These are phyloP conservation scores for Diophrys appendiculata DNA, from an alignment of 73 alveolate genomes.

Conservation along the genomic window DNA sequence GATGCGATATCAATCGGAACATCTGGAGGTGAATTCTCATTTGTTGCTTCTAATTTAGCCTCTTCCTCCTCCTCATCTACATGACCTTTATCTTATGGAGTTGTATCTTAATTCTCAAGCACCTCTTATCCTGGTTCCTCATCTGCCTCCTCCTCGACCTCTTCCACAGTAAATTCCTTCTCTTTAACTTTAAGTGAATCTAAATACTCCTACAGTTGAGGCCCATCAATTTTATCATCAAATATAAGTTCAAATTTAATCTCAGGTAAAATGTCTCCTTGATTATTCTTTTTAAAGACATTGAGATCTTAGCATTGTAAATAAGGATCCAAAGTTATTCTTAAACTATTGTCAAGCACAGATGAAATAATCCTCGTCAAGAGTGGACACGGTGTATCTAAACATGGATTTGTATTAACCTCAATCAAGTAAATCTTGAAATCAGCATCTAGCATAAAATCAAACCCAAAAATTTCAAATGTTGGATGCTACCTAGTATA, in stretches of 20 bases:
- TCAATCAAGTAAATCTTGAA: constrained; percentile 75
- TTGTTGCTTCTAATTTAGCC: too few species aligned
- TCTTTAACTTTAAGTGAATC: background rate
- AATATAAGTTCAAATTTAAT: constrained; percentile 43
- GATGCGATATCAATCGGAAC: too few species aligned
- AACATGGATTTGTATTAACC: constrained; percentile 82
- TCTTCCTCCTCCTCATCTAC: too few species aligned
- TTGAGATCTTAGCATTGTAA: background rate
- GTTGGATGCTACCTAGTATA: constrained; percentile 57
- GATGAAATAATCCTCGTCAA: constrained; percentile 60
- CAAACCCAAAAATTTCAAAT: constrained; percentile 86
- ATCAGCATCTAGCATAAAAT: constrained; percentile 70
- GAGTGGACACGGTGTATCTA: constrained; percentile 67
- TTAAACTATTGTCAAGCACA: constrained; percentile 75
- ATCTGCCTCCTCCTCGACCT: background rate
- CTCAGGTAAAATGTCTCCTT: background rate
- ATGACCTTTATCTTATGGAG: background rate
- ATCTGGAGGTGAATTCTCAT: too few species aligned
- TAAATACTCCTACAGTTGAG: background rate
- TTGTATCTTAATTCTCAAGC: background rate
- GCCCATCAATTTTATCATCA: constrained; percentile 47
- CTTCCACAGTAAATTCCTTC: background rate
- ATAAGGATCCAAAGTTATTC: constrained; percentile 62
- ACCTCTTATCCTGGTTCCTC: background rate
- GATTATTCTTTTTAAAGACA: background rate